A percentile compares a stretch with the other conserved stretches of the same genome.
Evolutionary conservation across 169 alveolate species (phyloP).

Genomic region (Plasmodium inui): DNA sequence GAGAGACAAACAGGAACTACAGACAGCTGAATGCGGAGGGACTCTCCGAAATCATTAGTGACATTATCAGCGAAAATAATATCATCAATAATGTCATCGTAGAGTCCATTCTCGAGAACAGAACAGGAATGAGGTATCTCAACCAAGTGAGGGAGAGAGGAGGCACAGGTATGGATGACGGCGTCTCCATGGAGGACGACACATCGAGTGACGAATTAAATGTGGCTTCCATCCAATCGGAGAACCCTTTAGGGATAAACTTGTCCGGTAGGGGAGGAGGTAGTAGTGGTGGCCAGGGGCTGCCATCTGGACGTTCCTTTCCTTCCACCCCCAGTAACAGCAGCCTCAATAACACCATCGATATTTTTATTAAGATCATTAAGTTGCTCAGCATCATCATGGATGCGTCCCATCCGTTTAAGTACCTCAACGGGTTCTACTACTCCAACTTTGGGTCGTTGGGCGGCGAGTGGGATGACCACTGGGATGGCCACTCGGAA

Average conservation of each 20-base stretch:
- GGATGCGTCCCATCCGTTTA: slow-evolving; percentile 43
- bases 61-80: slow-evolving; percentile 20
- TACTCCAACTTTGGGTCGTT: background rate
- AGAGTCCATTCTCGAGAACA: slow-evolving; percentile 2
- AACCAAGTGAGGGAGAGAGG: background rate
- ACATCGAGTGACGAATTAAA: slow-evolving; percentile 39
- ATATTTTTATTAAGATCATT: slow-evolving; percentile 40
- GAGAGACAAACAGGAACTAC: background rate
- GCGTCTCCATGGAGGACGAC: slow-evolving; percentile 24
- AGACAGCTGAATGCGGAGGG: slow-evolving; percentile 46
- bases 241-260: background rate
- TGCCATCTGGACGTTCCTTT: background rate
- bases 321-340: slow-evolving; percentile 1
- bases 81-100: slow-evolving; percentile 25
- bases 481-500: background rate
- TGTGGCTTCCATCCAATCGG: background rate
- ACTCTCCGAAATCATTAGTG: slow-evolving; percentile 45
- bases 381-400: slow-evolving; percentile 23
- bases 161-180: background rate
- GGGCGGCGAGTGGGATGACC: background rate
- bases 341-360: slow-evolving; percentile 17
- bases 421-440: slow-evolving; percentile 31
- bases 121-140: background rate
- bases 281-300: background rate
- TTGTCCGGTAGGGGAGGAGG: background rate